Conservation (phyloP, 768 basidiomycete genomes). For the Tephrocybe rancida region DNA sequence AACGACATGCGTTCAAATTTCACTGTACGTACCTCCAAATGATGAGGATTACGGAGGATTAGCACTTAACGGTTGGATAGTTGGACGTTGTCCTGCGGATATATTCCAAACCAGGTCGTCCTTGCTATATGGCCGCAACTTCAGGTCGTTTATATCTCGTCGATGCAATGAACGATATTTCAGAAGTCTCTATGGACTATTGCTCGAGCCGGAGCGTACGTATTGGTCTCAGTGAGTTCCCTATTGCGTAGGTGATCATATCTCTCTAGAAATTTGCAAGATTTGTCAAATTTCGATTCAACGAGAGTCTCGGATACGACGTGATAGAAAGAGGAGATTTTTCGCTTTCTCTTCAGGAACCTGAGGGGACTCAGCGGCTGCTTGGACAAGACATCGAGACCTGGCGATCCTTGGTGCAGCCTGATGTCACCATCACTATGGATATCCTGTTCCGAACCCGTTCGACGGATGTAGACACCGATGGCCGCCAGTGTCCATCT, state of each 20-base stretch:
- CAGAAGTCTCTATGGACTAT: not conserved
- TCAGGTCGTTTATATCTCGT: not conserved
- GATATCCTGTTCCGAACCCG: not conserved
- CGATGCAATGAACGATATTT: not conserved
- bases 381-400: not conserved
- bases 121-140: not conserved
- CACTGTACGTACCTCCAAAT: too few species aligned
- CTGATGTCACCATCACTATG: not conserved
- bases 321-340: not conserved
- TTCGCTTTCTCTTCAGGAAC: not conserved
- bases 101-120: not conserved
- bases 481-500: not conserved
- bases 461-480: not conserved
- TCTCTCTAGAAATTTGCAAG: not conserved
- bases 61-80: not conserved
- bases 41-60: too few species aligned
- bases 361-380: not conserved
- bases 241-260: not conserved
- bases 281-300: not conserved
- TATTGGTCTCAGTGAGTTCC: not conserved
- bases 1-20: too few species aligned
- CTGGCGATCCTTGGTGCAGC: not conserved
- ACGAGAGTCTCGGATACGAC: not conserved
- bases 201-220: not conserved
- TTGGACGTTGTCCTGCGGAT: not conserved